Base-by-base conservation (phyloP, 1,139 yeast species). In the Sugiyamaella novakii region DNA sequence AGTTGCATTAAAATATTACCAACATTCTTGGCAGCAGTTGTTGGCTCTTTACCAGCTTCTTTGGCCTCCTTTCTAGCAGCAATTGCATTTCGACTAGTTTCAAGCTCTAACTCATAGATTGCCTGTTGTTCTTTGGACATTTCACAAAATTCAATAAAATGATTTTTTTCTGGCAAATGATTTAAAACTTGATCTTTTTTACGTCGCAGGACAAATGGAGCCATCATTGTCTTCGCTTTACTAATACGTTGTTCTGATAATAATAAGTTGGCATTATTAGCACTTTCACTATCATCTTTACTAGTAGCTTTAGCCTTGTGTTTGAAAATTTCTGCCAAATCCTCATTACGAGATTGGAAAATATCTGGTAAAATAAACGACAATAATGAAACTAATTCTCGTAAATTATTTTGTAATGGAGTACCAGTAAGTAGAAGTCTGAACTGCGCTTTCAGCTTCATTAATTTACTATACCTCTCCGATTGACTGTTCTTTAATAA, bases 151-250 rank as follows among this genome's bases (percentile, higher is more conserved):
- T 79, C 79, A 35, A 85, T 76, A 39, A 72, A 72, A 54, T 84
- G 88, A 43, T 74, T 69, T 64, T 94, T 92, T 24, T 78, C 75
- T 0, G 98, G 98, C 56, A 92, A 73, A 65, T 92, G 94, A 62
- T 86, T 80, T 64, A 92, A 76, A 8, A 92, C 98, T 67, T 92
- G 98, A 51, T 81, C 86, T 70, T 92, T 92, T 63, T 85, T 85
- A 65, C 99, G 82, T 66, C 99, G 78, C 60, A 92, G 73, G 7
- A 92, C 92, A 71, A 92, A 92, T 3, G 99, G 99, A 1, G 95
- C 86, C 98, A 92, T 92, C 97, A 92, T 92, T 2, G 94, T 84
- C 66, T 87, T 88, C 5, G 99, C 99, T 63, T 89, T 86, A 37
- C 82, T 78, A 53, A 92, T 89, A 1, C 98, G 95, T 68, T 92